Conservation (phyloP, 495 filamentous ascomycete genomes). For the Neurospora pannonica region DNA sequence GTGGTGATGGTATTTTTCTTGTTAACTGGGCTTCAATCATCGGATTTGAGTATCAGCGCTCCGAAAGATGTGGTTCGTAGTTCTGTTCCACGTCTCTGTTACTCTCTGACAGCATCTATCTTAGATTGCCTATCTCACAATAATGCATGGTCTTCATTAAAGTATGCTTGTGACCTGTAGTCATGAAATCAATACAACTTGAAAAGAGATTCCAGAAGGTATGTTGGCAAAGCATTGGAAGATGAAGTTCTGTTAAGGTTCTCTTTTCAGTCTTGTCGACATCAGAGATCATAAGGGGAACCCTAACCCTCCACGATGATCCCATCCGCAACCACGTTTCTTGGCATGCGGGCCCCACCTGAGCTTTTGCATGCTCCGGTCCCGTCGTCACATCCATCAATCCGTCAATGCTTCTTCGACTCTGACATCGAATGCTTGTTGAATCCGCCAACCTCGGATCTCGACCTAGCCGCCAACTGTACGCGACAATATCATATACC, state of each 20-base stretch:
- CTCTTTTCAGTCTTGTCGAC: neutral
- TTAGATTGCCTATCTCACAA: neutral
- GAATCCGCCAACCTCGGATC: neutral
- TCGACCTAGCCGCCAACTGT: neutral
- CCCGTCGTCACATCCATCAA: neutral
- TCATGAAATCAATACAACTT: no score
- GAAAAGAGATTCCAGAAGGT: no score
- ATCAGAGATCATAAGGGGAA: neutral
- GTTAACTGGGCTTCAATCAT: neutral
- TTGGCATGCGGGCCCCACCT: neutral
- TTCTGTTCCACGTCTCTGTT: no score
- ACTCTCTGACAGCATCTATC: no score
- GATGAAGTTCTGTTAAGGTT: neutral
- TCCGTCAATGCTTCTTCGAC: neutral
- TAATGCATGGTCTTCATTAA: no score
- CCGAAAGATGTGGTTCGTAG: no score
- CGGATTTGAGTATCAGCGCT: no score
- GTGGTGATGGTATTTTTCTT: neutral
- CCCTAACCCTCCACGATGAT: slow-evolving; percentile 7
- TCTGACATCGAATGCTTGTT: neutral
- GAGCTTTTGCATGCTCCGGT: neutral
- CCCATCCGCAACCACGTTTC: neutral
- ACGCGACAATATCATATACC: neutral
- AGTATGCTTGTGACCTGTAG: no score
- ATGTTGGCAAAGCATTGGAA: no score